These are phyloP conservation scores for Aureobasidium zeae DNA, from an alignment of 2,329 filamentous ascomycete genomes.

Conservation along the genomic window DNA sequence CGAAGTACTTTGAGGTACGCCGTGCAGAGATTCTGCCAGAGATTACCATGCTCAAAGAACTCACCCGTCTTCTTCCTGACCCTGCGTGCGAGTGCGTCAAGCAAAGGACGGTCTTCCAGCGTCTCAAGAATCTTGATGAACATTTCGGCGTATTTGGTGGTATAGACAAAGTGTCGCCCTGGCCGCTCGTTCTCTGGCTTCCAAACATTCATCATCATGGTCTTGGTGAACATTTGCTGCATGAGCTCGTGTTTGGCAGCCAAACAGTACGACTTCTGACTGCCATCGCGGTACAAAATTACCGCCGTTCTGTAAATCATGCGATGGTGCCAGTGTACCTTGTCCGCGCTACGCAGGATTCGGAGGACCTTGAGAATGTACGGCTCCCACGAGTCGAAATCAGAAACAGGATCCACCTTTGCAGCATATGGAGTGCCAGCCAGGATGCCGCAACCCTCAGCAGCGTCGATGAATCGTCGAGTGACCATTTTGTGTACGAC, in stretches of 20 bases:
- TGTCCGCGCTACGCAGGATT: constrained; percentile 60
- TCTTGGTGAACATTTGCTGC: constrained; percentile 82
- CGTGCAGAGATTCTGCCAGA: constrained; percentile 54
- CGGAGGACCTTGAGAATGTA: constrained; percentile 57
- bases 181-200: constrained; percentile 79
- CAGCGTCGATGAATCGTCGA: constrained; percentile 35
- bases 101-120: constrained; percentile 62
- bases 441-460: constrained; percentile 35
- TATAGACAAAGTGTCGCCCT: constrained; percentile 87
- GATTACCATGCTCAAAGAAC: constrained; percentile 51
- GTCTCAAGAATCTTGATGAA: constrained; percentile 67
- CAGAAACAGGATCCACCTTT: constrained; percentile 40
- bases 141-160: constrained; percentile 74
- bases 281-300: constrained; percentile 51
- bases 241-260: constrained; percentile 71
- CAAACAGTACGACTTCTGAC: constrained; percentile 39
- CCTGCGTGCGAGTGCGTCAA: constrained; percentile 69
- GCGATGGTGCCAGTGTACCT: constrained; percentile 90
- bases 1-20: constrained; percentile 50
- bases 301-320: constrained; percentile 68
- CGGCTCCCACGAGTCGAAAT: constrained; percentile 45
- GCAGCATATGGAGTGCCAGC: constrained; percentile 46
- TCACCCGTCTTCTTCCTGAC: constrained; percentile 76
- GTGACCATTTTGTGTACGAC: constrained; percentile 72
- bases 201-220: constrained; percentile 91